Base-by-base conservation (phyloP, 1,284 basidiomycete genomes). In the Melampsora larici-populina region DNA sequence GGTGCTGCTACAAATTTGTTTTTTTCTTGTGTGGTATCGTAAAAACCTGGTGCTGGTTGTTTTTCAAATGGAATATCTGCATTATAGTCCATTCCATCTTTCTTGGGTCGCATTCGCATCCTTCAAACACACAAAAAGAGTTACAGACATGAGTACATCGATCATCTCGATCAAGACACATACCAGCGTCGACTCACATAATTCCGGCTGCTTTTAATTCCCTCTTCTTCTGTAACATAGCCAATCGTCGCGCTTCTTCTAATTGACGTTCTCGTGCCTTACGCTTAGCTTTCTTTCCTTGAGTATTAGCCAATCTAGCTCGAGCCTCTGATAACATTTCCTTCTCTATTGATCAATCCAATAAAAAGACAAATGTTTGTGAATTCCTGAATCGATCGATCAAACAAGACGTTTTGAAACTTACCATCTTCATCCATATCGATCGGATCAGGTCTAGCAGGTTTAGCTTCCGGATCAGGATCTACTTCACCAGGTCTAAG, bases 261-360 rank as follows among this genome's bases (percentile, higher is more conserved):
- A 99, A 86, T 82, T 97, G 94, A 79, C 94, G 90, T 84, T 99
- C 97, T 71, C 97, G 89, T 17, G 94, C 97, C 86, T 99, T 99
- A 81, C 97, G 90, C 85, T 99, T 99, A 1, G 97, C 97, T 85
- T 99, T 99, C 85, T 99, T 99, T 40, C 97, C 97, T 84, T 99
- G 97, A 0, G 97, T 99, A 83, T 99, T 99, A 69, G 97, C 97
- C 60, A 99, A 87, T 86, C 97, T 90, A 11, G 97, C 97, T 81
- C 97, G 90, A 68, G 97, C 97, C 84, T 99, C 97, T 7, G 95
- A 98, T 80, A 99, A 87, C 97, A 99, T 99, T 85, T 99, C 97
- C 90, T 99, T 99, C 85, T 99, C 97, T 93, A 79, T 62, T 46
- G 46, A 46, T 46, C 46, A 17, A 46, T 46, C 46, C 63, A 58